Percentiles rank a stretch among this genome's conserved stretches.
Evolutionary conservation across 805 yeast species (phyloP).

Genomic region (Teunomyces pallodes): DNA sequence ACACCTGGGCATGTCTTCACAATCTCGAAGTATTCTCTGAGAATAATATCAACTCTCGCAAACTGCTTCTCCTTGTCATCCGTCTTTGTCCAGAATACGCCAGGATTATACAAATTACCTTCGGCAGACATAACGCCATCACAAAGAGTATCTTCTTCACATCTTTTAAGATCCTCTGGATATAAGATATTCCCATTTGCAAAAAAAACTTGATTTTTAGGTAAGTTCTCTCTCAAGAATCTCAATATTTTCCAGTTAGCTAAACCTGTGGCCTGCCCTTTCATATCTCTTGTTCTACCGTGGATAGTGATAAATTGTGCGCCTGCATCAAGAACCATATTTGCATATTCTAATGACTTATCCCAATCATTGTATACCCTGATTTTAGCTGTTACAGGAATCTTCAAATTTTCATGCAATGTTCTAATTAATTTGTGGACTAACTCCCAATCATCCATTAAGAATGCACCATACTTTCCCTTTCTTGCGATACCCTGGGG

Average conservation of each 20-base stretch:
- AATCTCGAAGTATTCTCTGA: conserved; percentile 86
- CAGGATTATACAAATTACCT: conserved; percentile 92
- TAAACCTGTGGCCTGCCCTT: conserved; percentile 92
- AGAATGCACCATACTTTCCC: conserved; percentile 92
- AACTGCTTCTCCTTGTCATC: conserved; percentile 61
- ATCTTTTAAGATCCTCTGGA: conserved; percentile 75
- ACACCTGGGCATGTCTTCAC: conserved; percentile 58
- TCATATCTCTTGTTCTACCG: conserved; percentile 95
- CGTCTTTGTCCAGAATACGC: conserved; percentile 64
- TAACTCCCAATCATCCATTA: conserved; percentile 96
- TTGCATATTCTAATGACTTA: conserved; percentile 82
- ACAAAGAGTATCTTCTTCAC: conserved; percentile 60
- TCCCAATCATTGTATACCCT: conserved; percentile 83
- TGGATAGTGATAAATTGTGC: conserved; percentile 95
- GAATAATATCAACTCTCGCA: conserved; percentile 80
- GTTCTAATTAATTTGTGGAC: conserved; percentile 68
- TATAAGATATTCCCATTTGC: conserved; percentile 95
- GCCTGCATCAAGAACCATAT: conserved; percentile 85
- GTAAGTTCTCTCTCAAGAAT: conserved; percentile 74
- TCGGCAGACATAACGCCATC: conserved; percentile 98
- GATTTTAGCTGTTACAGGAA: conserved; percentile 95
- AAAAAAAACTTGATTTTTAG: conserved; percentile 79
- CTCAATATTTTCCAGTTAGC: conserved; percentile 88
- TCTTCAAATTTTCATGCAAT: conserved; percentile 67
- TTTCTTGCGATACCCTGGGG: conserved; percentile 97